These are phyloP conservation scores for Filobasidium floriforme DNA, from an alignment of 768 basidiomycete genomes.

Conservation along the genomic window DNA sequence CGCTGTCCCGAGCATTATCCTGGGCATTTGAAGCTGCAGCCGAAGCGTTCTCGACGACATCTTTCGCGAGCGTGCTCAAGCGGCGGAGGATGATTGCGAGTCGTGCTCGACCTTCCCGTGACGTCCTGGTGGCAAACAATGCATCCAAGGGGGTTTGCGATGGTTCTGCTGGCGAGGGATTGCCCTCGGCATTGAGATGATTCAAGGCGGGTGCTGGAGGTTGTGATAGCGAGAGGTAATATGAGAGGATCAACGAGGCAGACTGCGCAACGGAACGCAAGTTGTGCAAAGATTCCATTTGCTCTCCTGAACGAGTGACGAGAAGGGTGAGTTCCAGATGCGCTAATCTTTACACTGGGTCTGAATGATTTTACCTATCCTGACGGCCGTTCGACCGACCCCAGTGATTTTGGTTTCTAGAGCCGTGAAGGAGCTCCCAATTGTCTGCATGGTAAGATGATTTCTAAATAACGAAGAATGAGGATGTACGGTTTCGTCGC, in stretches of 20 bases:
- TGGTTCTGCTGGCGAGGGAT: conserved; percentile 45
- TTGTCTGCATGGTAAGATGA: conserved; percentile 53
- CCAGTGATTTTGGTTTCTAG: conserved; percentile 89
- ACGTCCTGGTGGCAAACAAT: conserved; percentile 48
- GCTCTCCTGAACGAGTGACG: conserved; percentile 59
- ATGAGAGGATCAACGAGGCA: conserved; percentile 84
- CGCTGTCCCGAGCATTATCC: conserved; percentile 8
- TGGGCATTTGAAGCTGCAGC: conserved; percentile 21
- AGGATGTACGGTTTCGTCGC: not conserved
- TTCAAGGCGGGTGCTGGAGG: conserved; percentile 24
- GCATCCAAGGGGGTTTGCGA: conserved; percentile 70
- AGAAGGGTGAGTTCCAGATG: too few relatives aligned
- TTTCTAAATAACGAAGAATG: not conserved
- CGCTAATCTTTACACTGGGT: not conserved
- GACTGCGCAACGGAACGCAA: conserved; percentile 88
- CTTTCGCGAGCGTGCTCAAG: conserved; percentile 78
- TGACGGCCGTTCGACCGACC: conserved; percentile 85
- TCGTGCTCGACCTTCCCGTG: conserved; percentile 76
- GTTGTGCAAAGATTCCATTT: conserved; percentile 86
- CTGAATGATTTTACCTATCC: conserved; percentile 62
- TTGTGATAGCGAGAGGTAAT: conserved; percentile 78
- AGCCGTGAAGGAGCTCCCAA: conserved; percentile 74
- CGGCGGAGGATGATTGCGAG: conserved; percentile 80
- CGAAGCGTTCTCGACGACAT: conserved; percentile 59
- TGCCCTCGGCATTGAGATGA: conserved; percentile 7